Evolutionary conservation across 225 moss, liverwort and hornwort genomes (phyloP).

Genomic region (Pseudoscleropodium purum): DNA sequence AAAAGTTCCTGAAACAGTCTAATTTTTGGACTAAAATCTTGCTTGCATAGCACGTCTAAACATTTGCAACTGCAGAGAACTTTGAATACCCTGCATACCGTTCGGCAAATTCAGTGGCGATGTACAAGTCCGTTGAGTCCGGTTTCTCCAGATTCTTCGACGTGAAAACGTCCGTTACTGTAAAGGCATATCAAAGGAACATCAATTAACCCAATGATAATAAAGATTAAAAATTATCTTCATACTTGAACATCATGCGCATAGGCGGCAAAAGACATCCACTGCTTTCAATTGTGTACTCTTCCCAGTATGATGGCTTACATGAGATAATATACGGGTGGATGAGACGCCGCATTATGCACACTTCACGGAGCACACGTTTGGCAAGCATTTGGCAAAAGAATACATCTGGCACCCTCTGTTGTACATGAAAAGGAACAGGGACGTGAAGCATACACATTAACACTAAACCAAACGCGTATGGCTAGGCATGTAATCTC

Average conservation of each 20-base stretch:
- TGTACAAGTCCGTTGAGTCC: constrained; percentile 71
- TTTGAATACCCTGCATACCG: constrained; percentile 53
- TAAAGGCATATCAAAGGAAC: background rate
- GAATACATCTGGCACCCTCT: constrained; percentile 89
- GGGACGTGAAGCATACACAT: background rate
- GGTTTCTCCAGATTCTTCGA: constrained; percentile 59
- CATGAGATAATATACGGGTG: constrained; percentile 78
- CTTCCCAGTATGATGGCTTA: constrained; percentile 15
- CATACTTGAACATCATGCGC: background rate
- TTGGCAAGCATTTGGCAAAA: constrained; percentile 93
- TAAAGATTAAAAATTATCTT: background rate
- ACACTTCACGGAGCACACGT: constrained; percentile 92
- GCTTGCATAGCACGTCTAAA: background rate
- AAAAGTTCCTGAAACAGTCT: background rate
- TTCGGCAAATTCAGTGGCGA: constrained; percentile 91
- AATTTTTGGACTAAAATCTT: background rate
- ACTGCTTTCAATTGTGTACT: constrained; percentile 53
- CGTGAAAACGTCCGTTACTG: constrained; percentile 89
- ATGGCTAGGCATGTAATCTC: background rate
- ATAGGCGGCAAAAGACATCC: constrained; percentile 50
- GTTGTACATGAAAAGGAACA: background rate
- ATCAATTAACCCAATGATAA: background rate
- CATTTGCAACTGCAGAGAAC: background rate
- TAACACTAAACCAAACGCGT: background rate
- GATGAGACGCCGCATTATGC: constrained; percentile 86